Conservation (phyloP, 257 asterid species). For the Nicotiana obtusifolia region DNA sequence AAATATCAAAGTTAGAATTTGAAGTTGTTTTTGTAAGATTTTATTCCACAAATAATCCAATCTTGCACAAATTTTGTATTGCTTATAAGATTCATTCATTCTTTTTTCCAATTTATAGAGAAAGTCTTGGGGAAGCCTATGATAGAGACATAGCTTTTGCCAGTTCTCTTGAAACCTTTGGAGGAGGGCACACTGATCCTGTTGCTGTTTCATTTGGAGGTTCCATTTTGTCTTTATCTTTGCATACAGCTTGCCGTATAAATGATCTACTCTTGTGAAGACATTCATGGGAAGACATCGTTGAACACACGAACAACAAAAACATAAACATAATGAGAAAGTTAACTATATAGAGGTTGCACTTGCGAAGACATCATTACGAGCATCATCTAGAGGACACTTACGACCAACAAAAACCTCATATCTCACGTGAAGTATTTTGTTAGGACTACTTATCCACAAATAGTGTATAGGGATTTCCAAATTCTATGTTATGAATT, state of each 20-base stretch:
- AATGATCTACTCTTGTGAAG: not conserved
- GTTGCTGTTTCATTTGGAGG: conserved; percentile 83
- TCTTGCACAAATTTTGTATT: not conserved
- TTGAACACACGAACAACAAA: not conserved
- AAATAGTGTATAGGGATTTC: not conserved
- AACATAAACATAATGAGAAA: not conserved
- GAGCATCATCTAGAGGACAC: not conserved
- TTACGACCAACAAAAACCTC: not conserved
- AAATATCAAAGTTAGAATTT: not conserved
- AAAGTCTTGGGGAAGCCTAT: conserved; percentile 94
- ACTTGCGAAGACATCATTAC: not conserved
- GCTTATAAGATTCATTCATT: not conserved
- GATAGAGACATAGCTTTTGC: conserved; percentile 88
- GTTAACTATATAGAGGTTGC: not conserved
- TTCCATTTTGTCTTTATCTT: conserved; percentile 15
- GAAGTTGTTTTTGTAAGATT: not conserved
- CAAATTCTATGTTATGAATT: not conserved
- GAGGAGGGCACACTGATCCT: conserved; percentile 84
- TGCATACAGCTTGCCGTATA: not conserved
- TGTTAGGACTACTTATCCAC: not conserved
- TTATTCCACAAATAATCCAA: not conserved
- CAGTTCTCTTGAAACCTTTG: conserved; percentile 76
- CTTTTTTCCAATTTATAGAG: conserved; percentile 43
- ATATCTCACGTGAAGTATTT: not conserved
- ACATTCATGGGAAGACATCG: not conserved